phyloP scores from a whole-genome alignment of 305 asterid genomes.

The Rubia balearica region DNA sequence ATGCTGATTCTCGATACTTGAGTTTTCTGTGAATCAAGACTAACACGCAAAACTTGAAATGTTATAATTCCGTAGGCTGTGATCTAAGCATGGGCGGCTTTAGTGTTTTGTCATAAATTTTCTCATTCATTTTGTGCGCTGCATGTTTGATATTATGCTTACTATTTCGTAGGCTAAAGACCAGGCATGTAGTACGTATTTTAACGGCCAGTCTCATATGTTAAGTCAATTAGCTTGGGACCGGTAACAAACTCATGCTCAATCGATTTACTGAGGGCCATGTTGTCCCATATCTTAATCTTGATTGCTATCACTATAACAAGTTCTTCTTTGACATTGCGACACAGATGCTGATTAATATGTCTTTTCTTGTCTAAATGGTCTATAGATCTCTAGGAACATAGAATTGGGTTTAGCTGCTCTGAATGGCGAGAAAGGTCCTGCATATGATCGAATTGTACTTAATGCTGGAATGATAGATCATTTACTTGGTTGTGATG shows the following conservation, averaged over 20 bases:
- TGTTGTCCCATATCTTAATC: not conserved
- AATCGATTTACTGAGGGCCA: not conserved
- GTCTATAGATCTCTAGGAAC: slow-evolving; percentile 53
- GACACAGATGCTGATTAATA: slow-evolving; percentile 9
- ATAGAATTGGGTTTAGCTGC: slow-evolving; percentile 89
- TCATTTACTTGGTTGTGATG: slow-evolving; percentile 87
- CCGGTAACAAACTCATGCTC: not conserved
- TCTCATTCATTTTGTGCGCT: not conserved
- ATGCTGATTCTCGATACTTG: not conserved
- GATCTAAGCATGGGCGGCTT: not conserved
- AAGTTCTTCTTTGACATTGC: not conserved
- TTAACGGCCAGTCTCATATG: not conserved
- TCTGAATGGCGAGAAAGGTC: slow-evolving; percentile 75
- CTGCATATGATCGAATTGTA: slow-evolving; percentile 81
- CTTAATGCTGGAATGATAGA: slow-evolving; percentile 92
- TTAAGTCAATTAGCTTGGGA: not conserved
- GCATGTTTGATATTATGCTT: not conserved
- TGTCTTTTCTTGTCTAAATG: slow-evolving; percentile 7
- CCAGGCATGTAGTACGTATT: not conserved
- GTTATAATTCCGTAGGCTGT: not conserved
- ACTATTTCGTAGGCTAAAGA: not conserved
- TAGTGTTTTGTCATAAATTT: not conserved
- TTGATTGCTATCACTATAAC: not conserved
- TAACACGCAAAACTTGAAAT: not conserved
- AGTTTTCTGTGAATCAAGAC: not conserved